phyloP scores from a whole-genome alignment of 1,139 yeast genomes.

The Torulaspora globosa region DNA sequence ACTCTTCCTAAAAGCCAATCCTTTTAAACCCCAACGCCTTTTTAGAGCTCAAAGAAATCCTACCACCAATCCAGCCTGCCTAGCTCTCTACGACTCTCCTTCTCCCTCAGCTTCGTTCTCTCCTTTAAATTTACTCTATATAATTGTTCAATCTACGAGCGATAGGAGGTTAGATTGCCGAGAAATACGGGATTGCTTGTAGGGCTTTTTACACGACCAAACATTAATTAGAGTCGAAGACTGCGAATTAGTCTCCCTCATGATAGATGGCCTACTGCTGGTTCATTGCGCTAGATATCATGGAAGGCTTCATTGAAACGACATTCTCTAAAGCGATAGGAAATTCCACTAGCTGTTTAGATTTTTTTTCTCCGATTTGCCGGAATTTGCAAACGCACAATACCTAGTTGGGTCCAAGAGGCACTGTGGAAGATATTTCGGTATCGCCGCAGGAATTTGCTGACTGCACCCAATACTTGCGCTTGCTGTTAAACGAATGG shows the following conservation, averaged over 20 bases:
- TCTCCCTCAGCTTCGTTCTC: background rate
- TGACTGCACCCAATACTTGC: too few species aligned
- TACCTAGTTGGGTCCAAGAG: too few species aligned
- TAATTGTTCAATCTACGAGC: background rate
- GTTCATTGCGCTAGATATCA: background rate
- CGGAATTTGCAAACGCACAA: too few species aligned
- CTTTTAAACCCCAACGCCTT: background rate
- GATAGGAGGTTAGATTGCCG: background rate
- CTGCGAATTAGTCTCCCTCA: background rate
- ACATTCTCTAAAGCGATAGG: background rate
- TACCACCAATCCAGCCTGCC: background rate
- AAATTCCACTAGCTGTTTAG: background rate
- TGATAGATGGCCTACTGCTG: background rate
- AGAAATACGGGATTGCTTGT: background rate
- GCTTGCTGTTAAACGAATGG: background rate
- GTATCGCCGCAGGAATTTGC: too few species aligned
- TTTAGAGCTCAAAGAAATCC: background rate
- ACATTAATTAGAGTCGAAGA: too few species aligned
- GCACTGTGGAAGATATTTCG: too few species aligned
- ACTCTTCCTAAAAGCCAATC: too few species aligned
- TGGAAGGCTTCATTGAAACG: background rate
- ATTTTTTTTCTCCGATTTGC: background rate
- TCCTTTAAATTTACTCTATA: background rate
- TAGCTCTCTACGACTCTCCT: background rate
- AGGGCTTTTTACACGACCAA: conserved; percentile 3